Base-by-base conservation (phyloP, 1,139 yeast genomes). In the Lizanozyma gosingica region DNA sequence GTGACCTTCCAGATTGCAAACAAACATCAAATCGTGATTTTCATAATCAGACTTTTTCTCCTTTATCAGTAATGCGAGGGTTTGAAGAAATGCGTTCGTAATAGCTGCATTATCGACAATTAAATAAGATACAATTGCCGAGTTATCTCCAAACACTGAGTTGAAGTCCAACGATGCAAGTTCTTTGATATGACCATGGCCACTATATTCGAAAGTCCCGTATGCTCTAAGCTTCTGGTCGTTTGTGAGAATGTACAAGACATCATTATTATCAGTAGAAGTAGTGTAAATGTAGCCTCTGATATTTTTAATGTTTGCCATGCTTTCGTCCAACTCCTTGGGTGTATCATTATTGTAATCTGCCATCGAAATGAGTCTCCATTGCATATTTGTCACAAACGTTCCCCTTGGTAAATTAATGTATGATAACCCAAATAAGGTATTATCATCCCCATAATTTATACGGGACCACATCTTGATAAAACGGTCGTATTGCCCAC, bases 401-500 rank as follows among this genome's bases (percentile, higher is more conserved):
- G 71, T 49, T 1, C 55, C 55, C 15, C 43, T 55, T 0, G 82
- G 79, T 52, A 85, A 95, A 14, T 77, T 72, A 17, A 87, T 60
- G 51, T 84, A 82, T 0, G 78, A 63, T 47, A 87, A 65, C 51
- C 84, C 95, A 56, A 87, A 88, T 18, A 79, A 69, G 3, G 84
- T 74, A 42, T 75, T 73, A 17, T 77, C 82, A 35, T 71, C 67
- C 11, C 85, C 92, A 51, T 80, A 84, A 11, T 83, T 76, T 3
- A 80, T 66, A 37, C 97, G 65, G 39, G 80, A 71, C 95, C 96
- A 90, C 3, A 88, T 70, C 54, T 85, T 86, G 32, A 85, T 78
- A 14, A 82, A 63, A 38, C 72, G 66, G 54, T 86, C 95, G 53
- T 72, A 76, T 37, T 62, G 63, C 0, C 81, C 80, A 37, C 76